phyloP scores from a whole-genome alignment of 352 stramenopile species.

The Ophiocytium majus region DNA sequence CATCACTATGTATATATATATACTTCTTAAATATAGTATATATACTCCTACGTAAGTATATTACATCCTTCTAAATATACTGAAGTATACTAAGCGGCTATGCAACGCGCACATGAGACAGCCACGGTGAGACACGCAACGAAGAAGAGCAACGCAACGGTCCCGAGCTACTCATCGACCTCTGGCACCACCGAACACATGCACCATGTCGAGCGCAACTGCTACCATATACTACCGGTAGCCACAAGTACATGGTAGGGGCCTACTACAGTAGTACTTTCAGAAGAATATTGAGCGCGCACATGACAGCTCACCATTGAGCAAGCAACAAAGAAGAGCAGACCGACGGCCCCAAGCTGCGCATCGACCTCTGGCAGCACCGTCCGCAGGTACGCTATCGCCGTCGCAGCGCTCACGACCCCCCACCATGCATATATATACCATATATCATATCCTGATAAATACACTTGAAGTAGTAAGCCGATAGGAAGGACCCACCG shows the following conservation, averaged over 20 bases:
- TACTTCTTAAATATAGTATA: too few species aligned
- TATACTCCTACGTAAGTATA: too few species aligned
- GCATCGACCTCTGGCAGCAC: conserved; percentile 64
- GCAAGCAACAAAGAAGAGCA: conserved; percentile 83
- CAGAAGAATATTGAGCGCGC: background rate
- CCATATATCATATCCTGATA: too few species aligned
- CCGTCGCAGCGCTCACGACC: conserved; percentile 62
- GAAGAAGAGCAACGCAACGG: conserved; percentile 73
- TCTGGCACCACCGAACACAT: background rate
- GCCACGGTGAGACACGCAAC: conserved; percentile 76
- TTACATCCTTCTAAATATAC: too few species aligned
- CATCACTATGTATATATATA: too few species aligned
- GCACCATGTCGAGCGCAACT: background rate
- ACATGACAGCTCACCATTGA: conserved; percentile 65
- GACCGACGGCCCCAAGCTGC: conserved; percentile 57
- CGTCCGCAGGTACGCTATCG: conserved; percentile 70
- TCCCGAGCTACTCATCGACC: conserved; percentile 59
- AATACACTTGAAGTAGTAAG: background rate
- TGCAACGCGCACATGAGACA: conserved; percentile 57
- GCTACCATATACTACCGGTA: background rate
- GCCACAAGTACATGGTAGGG: too few species aligned
- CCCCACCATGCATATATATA: background rate
- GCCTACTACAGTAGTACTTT: background rate
- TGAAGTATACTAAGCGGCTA: too few species aligned
- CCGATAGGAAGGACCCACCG: conserved; percentile 61